phyloP scores from a whole-genome alignment of 257 asterid genomes.

The Salvia splendens region DNA sequence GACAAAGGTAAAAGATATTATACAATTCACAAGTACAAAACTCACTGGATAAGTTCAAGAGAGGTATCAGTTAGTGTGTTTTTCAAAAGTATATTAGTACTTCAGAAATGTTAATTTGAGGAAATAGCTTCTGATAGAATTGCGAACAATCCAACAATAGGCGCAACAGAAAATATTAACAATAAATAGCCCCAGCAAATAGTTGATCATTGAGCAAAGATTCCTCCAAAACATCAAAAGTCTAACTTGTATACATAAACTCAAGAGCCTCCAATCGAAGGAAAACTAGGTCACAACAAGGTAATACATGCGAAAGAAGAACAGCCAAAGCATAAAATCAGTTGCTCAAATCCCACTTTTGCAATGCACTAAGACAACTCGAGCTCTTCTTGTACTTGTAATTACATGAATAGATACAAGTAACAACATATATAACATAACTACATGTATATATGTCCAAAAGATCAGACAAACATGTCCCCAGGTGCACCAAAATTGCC shows the following conservation, averaged over 20 bases:
- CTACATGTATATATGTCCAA: not conserved
- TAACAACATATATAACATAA: slow-evolving; percentile 4
- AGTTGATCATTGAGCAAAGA: not conserved
- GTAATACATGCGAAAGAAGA: not conserved
- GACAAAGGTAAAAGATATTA: not conserved
- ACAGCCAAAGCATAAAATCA: slow-evolving; percentile 5
- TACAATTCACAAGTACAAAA: not conserved
- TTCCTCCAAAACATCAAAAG: not conserved
- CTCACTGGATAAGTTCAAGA: not conserved
- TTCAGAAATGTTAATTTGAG: not conserved
- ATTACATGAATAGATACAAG: slow-evolving; percentile 15
- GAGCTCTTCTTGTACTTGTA: slow-evolving; percentile 5
- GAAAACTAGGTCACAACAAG: not conserved
- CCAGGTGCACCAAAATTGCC: slow-evolving; percentile 17
- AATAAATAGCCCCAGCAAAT: not conserved
- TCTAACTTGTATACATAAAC: not conserved
- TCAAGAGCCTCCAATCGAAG: slow-evolving; percentile 13
- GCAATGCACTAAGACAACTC: not conserved
- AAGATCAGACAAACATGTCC: slow-evolving; percentile 16
- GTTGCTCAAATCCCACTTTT: slow-evolving; percentile 14
- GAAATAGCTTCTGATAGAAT: not conserved
- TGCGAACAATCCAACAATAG: not conserved
- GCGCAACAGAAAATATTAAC: not conserved
- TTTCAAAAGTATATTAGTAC: not conserved
- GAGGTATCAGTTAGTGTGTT: not conserved